A percentile compares a stretch with the other conserved stretches of the same genome.
phyloP scores from a whole-genome alignment of 345 rosid genomes.

The Sisymbrium altissimum region DNA sequence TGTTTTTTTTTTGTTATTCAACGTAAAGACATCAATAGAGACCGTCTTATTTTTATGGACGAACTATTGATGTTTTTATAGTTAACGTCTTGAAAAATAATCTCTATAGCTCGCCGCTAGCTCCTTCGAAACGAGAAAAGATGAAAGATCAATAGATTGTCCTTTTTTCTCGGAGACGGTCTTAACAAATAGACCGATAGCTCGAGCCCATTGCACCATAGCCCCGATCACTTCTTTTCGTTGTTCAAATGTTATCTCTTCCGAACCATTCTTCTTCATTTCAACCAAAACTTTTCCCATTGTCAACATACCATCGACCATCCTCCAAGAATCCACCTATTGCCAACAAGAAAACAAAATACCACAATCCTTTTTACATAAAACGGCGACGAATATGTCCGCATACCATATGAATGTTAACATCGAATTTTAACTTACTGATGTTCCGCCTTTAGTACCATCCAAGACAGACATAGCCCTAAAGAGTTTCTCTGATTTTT shows the following conservation, averaged over 20 bases:
- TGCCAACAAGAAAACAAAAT: neutral
- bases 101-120: neutral
- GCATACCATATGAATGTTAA: neutral
- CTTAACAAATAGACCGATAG: slow-evolving; percentile 9
- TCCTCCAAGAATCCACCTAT: slow-evolving; percentile 12
- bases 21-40: too few species aligned
- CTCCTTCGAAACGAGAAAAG: neutral
- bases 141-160: slow-evolving; percentile 11
- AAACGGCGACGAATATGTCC: neutral
- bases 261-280: neutral
- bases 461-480: slow-evolving; percentile 1
- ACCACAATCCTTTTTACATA: neutral
- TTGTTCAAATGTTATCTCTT: slow-evolving; percentile 22
- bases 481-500: neutral
- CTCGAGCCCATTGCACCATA: slow-evolving; percentile 21
- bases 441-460: neutral
- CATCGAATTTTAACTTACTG: neutral
- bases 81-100: too few species aligned
- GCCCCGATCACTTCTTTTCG: neutral
- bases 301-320: slow-evolving; percentile 8
- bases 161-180: slow-evolving; percentile 7
- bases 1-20: too few species aligned
- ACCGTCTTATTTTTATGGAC: too few species aligned
- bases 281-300: neutral
- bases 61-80: too few species aligned